phyloP scores from a whole-genome alignment of 768 basidiomycete genomes.

The Glaciozyma martinii region DNA sequence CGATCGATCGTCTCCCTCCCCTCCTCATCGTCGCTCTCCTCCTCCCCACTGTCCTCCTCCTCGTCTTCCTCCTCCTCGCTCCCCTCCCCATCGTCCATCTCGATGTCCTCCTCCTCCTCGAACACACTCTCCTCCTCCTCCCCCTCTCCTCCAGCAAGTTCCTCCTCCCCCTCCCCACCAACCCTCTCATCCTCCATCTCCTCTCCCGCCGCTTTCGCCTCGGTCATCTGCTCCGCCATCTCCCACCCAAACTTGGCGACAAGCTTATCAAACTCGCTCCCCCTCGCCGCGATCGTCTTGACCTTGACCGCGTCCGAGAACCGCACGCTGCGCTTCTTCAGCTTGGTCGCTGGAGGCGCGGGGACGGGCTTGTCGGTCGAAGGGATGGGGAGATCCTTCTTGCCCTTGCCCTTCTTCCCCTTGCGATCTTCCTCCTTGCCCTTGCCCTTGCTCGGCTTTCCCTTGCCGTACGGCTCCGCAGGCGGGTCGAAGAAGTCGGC shows the following conservation, averaged over 20 bases:
- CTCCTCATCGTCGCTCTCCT: slow-evolving; percentile 29
- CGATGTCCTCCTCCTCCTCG: slow-evolving; percentile 35
- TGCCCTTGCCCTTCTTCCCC: slow-evolving; percentile 7
- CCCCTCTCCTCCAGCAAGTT: slow-evolving; percentile 34
- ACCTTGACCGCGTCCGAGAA: slow-evolving; percentile 74
- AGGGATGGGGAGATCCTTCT: background rate
- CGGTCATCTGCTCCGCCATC: slow-evolving; percentile 34
- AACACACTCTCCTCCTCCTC: slow-evolving; percentile 28
- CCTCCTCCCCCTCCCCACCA: slow-evolving; percentile 3
- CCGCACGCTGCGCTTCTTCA: slow-evolving; percentile 48
- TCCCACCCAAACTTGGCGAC: slow-evolving; percentile 13
- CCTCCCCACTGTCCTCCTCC: slow-evolving; percentile 14
- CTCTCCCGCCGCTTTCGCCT: slow-evolving; percentile 18
- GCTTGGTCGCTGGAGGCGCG: background rate
- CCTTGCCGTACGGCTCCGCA: slow-evolving; percentile 11
- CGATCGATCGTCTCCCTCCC: slow-evolving; percentile 51
- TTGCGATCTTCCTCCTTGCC: background rate
- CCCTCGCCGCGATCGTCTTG: slow-evolving; percentile 66
- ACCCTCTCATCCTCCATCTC: slow-evolving; percentile 25
- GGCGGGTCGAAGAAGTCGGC: slow-evolving; percentile 73
- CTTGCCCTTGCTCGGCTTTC: slow-evolving; percentile 3
- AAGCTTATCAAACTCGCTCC: slow-evolving; percentile 45
- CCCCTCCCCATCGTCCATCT: slow-evolving; percentile 37
- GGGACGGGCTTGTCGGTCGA: background rate
- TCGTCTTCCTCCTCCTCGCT: slow-evolving; percentile 20